A percentile compares a stretch with the other conserved stretches of the same genome.
These are phyloP conservation scores for Hypoxylon sp. DNA, from an alignment of 2,329 filamentous ascomycete genomes.

Conservation along the genomic window DNA sequence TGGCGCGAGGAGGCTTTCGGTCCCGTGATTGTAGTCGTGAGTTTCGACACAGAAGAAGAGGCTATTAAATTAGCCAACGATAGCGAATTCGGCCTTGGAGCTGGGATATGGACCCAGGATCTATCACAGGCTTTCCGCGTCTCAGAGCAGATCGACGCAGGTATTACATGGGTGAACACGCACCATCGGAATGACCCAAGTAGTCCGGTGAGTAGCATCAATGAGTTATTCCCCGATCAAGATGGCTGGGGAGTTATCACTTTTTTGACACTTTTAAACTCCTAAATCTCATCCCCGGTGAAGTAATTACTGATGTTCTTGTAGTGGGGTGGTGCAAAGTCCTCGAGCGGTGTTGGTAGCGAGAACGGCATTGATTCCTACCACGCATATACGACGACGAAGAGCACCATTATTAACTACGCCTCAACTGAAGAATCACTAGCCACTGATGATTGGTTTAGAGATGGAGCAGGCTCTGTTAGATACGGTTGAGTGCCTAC, in stretches of 20 bases:
- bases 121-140: slow-evolving; percentile 81
- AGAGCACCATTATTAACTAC: slow-evolving; percentile 80
- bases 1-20: slow-evolving; percentile 88
- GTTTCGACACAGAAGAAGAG: slow-evolving; percentile 81
- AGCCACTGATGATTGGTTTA: slow-evolving; percentile 76
- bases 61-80: slow-evolving; percentile 79
- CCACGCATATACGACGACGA: slow-evolving; percentile 70
- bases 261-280: background rate
- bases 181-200: slow-evolving; percentile 81
- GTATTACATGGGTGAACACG: slow-evolving; percentile 70
- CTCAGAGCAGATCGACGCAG: slow-evolving; percentile 78
- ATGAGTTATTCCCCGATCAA: background rate
- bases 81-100: slow-evolving; percentile 82
- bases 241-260: background rate
- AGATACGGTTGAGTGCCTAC: slow-evolving; percentile 67
- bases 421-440: slow-evolving; percentile 68
- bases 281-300: background rate
- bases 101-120: slow-evolving; percentile 82
- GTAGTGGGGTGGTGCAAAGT: slow-evolving; percentile 74
- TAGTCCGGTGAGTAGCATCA: slow-evolving; percentile 61
- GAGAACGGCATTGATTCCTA: slow-evolving; percentile 80
- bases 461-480: slow-evolving; percentile 68
- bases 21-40: slow-evolving; percentile 81
- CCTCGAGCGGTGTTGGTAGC: slow-evolving; percentile 76
- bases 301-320: background rate